A percentile compares a stretch with the other conserved stretches of the same genome.
Conservation (phyloP, 352 stramenopile genomes). For the Globisporangium parvum region DNA sequence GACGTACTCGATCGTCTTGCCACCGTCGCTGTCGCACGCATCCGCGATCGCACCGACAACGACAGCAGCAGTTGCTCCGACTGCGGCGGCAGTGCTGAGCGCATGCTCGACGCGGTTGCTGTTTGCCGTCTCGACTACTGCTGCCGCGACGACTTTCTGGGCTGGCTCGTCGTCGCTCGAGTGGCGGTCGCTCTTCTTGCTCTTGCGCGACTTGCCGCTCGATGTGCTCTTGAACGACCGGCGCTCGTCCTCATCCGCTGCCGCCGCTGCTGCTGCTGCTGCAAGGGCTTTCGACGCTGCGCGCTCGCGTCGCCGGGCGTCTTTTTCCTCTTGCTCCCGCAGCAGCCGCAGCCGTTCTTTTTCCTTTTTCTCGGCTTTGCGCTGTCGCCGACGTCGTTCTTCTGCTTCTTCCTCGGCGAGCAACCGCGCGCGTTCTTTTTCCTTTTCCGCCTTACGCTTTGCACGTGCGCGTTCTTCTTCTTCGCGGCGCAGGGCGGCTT, state of each 20-base stretch:
- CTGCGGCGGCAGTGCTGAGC: slow-evolving; percentile 13
- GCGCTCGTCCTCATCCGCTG: slow-evolving; percentile 8
- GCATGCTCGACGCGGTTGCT: slow-evolving; percentile 8
- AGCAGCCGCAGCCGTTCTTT: neutral
- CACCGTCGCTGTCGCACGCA: slow-evolving; percentile 6
- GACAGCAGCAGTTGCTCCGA: neutral
- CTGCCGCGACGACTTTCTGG: neutral
- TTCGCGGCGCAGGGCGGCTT: slow-evolving; percentile 1
- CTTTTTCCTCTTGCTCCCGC: slow-evolving; percentile 3
- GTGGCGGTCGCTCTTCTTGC: neutral
- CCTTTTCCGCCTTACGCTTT: slow-evolving; percentile 7
- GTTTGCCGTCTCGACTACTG: neutral
- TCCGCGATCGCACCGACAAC: neutral
- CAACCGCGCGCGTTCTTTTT: slow-evolving; percentile 6
- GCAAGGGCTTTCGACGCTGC: neutral
- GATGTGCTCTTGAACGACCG: neutral
- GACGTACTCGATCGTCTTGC: slow-evolving; percentile 16
- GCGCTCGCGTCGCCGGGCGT: neutral
- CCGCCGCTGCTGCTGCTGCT: slow-evolving; percentile 15
- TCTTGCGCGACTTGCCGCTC: slow-evolving; percentile 2
- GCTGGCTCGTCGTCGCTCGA: neutral
- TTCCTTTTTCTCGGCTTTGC: slow-evolving; percentile 10
- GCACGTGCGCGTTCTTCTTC: neutral
- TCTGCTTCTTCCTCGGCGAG: slow-evolving; percentile 5
- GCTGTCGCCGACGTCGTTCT: slow-evolving; percentile 3